These are phyloP conservation scores for Phytophthora pinifolia DNA, from an alignment of 352 stramenopile species.

Conservation along the genomic window DNA sequence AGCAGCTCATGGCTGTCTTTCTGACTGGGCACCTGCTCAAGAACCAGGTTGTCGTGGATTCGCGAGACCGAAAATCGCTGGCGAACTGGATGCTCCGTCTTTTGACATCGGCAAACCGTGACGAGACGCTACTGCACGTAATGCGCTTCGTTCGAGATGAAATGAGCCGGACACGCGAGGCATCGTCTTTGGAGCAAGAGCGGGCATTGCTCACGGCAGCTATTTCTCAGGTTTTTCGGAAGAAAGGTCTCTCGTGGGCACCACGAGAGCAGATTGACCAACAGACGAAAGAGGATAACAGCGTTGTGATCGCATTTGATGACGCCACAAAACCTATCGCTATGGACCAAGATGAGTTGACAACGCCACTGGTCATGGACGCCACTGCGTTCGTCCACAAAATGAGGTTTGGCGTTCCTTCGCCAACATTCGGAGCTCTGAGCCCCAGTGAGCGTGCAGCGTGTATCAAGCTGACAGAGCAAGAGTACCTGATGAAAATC, in stretches of 20 bases:
- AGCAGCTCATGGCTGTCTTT: conserved; percentile 82
- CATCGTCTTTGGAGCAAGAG: conserved; percentile 30
- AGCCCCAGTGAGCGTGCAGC: conserved; percentile 12
- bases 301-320: conserved; percentile 29
- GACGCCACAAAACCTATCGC: background rate
- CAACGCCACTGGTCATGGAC: conserved; percentile 33
- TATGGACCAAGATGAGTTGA: conserved; percentile 5
- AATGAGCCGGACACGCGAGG: conserved; percentile 27
- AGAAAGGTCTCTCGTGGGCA: conserved; percentile 40
- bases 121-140: conserved; percentile 67
- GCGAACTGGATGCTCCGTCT: conserved; percentile 70
- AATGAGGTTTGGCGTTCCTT: conserved; percentile 35
- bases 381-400: conserved; percentile 43
- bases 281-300: conserved; percentile 16
- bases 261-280: conserved; percentile 20
- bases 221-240: conserved; percentile 50
- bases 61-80: conserved; percentile 57
- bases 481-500: conserved; percentile 44
- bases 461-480: conserved; percentile 20
- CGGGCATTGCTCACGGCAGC: conserved; percentile 27
- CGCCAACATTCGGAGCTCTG: conserved; percentile 11
- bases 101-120: conserved; percentile 54
- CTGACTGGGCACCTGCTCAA: conserved; percentile 65
- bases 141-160: conserved; percentile 58
- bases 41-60: conserved; percentile 52